Conservation (phyloP, 345 rosid species). For the Melaleuca alternifolia region DNA sequence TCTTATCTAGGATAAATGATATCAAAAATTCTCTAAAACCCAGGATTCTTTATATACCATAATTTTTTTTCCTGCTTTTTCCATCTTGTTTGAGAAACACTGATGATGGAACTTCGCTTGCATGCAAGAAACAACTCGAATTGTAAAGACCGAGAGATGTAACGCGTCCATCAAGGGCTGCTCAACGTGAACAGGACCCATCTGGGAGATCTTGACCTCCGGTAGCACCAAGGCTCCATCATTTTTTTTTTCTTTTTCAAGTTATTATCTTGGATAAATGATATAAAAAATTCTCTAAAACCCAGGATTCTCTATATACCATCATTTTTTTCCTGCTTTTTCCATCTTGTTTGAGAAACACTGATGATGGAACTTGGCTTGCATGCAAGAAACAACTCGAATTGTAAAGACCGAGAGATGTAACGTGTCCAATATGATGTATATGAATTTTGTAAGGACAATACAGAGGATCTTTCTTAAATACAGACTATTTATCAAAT, state of each 20-base stretch:
- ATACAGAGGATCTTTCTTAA: background rate
- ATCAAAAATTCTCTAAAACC: background rate
- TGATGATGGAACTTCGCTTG: background rate
- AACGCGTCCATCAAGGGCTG: background rate
- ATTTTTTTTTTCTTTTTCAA: background rate
- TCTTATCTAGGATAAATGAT: background rate
- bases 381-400: background rate
- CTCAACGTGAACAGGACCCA: background rate
- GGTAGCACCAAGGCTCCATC: background rate
- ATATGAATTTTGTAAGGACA: background rate
- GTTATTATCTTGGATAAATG: background rate
- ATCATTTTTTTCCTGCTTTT: background rate
- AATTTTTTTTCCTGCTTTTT: background rate
- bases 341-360: background rate
- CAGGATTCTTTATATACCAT: background rate
- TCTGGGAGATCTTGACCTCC: background rate
- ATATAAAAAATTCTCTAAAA: background rate
- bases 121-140: background rate
- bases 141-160: background rate
- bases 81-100: background rate
- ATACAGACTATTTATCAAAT: background rate
- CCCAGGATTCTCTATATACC: background rate
- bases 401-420: background rate
- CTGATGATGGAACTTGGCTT: background rate
- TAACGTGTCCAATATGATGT: background rate